Base-by-base conservation (phyloP, 2,329 filamentous ascomycete genomes). In the Rhinocladiella mackenziei region DNA sequence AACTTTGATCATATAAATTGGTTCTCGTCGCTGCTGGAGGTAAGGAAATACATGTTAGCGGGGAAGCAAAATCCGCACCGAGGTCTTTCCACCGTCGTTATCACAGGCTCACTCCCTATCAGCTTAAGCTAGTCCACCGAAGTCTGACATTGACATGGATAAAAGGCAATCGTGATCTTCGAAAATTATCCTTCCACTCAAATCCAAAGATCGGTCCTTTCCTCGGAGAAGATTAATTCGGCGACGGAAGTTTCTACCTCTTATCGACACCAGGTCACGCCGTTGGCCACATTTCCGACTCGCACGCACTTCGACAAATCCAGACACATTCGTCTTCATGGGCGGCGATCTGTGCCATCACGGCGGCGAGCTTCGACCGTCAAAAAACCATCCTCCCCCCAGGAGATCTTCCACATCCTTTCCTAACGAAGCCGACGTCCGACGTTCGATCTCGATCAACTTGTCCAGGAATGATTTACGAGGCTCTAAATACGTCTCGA, bases 231-330 rank as follows among this genome's bases (percentile, higher is more conserved):
- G 66, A 69, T 36, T 68, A 62, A 44, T 69, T 68, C 17, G 57
- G 55, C 4, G 66, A 69, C 22, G 65, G 65, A 1, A 63, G 58
- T 5, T 59, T 70, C 29, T 69, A 69, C 34, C 50, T 70, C 13
- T 54, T 70, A 4, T 63, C 68, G 18, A 54, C 69, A 2, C 73
- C 74, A 0, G 76, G 76, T 1, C 40, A 43, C 20, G 65, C 68
- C 0, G 58, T 72, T 9, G 72, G 70, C 2, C 73, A 75, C 53
- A 60, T 74, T 14, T 69, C 67, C 43, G 74, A 63, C 61, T 78
- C 0, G 73, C 70, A 1, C 60, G 73, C 3, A 70, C 66, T 0
- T 60, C 61, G 0, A 55, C 56, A 2, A 55, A 54, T 20, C 33
- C 33, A 4, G 20, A 22, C 5, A 53, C 58, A 1, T 76, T 75